Conservation (phyloP, 768 basidiomycete species). For the Coprinopsis strossmayeri region DNA sequence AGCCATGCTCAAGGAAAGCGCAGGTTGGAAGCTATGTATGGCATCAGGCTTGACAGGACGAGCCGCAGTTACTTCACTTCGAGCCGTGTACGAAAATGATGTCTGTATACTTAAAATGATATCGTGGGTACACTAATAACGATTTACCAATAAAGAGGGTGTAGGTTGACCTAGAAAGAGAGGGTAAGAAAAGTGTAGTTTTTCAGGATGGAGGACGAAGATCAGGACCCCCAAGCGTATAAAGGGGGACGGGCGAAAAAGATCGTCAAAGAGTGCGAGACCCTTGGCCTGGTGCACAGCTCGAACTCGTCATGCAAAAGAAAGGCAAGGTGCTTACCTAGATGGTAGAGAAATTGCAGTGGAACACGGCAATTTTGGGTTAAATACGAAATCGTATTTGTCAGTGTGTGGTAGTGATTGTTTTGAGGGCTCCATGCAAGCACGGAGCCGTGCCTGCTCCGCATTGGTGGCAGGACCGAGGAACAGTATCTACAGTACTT, state of each 20-base stretch:
- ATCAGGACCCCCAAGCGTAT: conserved; percentile 51
- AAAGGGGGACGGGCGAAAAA: conserved; percentile 35
- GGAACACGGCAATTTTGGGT: neutral
- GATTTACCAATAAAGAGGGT: too few species aligned
- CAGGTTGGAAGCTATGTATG: conserved; percentile 54
- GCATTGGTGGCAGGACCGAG: too few species aligned
- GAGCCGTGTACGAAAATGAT: too few species aligned
- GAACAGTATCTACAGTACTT: too few species aligned
- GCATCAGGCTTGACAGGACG: conserved; percentile 34
- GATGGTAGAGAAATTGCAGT: neutral
- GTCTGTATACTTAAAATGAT: too few species aligned
- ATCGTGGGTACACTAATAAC: too few species aligned
- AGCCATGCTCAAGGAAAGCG: conserved; percentile 56
- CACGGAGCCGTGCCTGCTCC: too few species aligned
- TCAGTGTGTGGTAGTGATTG: neutral
- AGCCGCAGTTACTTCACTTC: too few species aligned
- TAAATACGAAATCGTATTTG: neutral
- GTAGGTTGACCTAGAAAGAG: neutral
- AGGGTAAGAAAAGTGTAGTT: neutral
- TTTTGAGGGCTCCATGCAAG: too few species aligned
- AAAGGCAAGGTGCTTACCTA: conserved; percentile 19
- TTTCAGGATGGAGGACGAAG: conserved; percentile 12
- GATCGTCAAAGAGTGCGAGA: conserved; percentile 36
- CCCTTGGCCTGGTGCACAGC: conserved; percentile 60
- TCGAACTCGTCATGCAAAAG: conserved; percentile 34